Base-by-base conservation (phyloP, 345 rosid genomes). In the Acer saccharum region DNA sequence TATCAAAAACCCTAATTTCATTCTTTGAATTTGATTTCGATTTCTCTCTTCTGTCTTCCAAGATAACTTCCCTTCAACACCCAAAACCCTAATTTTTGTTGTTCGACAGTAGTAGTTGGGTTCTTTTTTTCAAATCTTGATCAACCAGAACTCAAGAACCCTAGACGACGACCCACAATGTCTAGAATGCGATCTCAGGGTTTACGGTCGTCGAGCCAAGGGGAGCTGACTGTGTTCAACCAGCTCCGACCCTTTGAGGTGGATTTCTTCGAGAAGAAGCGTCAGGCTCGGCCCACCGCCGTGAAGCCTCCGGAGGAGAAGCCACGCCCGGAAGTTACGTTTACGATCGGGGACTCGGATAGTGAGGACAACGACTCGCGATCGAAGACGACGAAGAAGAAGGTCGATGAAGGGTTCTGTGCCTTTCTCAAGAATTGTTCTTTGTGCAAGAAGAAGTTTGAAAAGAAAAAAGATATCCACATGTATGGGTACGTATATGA, bases 381-480 rank as follows among this genome's bases (percentile, higher is more conserved):
- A 35, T 62, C 78, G 8, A 58, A 62, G 23, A 46, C 17, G 74
- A 74, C 68, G 80, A 64, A 44, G 76, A 74, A 75, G 80, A 64
- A 44, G n/a, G 39, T 70, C n/a, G 64, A 41, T 29, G 76, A 72
- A 57, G 82, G 85, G 74, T 83, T 50, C 35, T 68, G 79, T 23
- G 83, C 61, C 46, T 84, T 83, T 68, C 82, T 83, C 20, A 10
- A 79, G 32, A 50, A 21, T 55, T 81, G 86, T 74, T 55, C 39
- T 62, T 60, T 76, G 65, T 84, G 85, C 85, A 77, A 81, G 82
- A 83, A 79, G 76, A 66, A 58, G 65, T 57, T 84, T 17, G 10
- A 35, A 0, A 11, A 8, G 21, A 20, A 27, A 4, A 68, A 29
- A 1, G 74, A 71, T 10, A 43, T 82, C 7, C 79, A 48, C 68